Evolutionary conservation across 2,329 filamentous ascomycete genomes (phyloP), one percentile per base, ranked within the genome.

Genomic region (Trichoderma sp.): DNA sequence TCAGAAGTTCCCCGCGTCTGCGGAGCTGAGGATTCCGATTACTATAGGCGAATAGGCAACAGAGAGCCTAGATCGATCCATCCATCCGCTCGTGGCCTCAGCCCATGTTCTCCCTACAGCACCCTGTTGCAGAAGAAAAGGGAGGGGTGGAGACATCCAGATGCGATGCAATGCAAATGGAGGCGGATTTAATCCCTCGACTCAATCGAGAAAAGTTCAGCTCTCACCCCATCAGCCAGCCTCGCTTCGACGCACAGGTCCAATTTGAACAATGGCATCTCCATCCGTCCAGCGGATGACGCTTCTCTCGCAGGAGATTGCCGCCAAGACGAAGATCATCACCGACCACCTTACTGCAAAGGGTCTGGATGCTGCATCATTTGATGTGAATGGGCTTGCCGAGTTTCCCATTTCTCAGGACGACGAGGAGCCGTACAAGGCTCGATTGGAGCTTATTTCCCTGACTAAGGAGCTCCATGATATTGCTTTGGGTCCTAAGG

Each of bases 401-500:
- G 66, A 70, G 37, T 68, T 70, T 65, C 66, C 69, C 51, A 70
- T 70, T n/a, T 56, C 69, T 21, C 37, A 60, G 21, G 52, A 64
- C 0, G 69, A 68, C 32, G 59, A 43, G 59, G 66, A 46, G 54
- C 69, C 69, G 2, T 68, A 64, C 54, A 59, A 60, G 39, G 69
- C 69, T 34, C 65, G 69, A 4, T 34, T 68, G 3, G 52, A 68
- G 3, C 71, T 76, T 18, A 70, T 74, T 21, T 68, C 71, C 4
- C 65, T 72, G n/a, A 75, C 75, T 30, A 74, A 74, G 51, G 75
- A 77, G 69, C 71, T 76, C 5, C 71, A 75, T 32, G 73, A 75
- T 51, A 71, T 76, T 26, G 70, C 73, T 30, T 52, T 76, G 5
- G 74, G 75, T 2, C 75, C 75, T 6, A 73, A 73, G 26, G 73